Evolutionary conservation across 2,329 filamentous ascomycete genomes (phyloP).

Genomic region (Cercospora zeina): DNA sequence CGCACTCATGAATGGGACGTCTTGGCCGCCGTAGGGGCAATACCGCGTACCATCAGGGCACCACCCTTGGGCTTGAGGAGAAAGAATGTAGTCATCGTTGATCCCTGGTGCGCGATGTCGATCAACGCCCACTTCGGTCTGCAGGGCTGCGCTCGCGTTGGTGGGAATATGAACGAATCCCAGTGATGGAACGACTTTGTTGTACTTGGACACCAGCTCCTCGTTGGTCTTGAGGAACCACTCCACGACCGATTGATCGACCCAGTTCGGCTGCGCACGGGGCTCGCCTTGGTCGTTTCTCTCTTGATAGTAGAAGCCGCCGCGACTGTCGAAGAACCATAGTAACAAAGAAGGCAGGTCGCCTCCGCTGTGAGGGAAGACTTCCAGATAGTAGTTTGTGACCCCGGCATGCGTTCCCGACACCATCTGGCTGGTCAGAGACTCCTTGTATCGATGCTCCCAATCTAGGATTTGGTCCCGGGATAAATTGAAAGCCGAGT

Average conservation of each 20-base stretch:
- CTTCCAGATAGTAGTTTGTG: constrained; percentile 57
- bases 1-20: constrained; percentile 64
- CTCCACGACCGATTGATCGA: constrained; percentile 46
- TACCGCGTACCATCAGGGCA: constrained; percentile 42
- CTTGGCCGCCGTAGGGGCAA: constrained; percentile 49
- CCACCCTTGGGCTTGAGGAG: constrained; percentile 45
- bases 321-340: constrained; percentile 70
- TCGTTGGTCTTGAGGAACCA: constrained; percentile 48
- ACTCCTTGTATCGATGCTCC: constrained; percentile 43
- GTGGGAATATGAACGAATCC: constrained; percentile 59
- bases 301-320: constrained; percentile 57
- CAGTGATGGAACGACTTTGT: constrained; percentile 48
- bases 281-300: constrained; percentile 37
- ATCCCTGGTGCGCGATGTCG: constrained; percentile 49
- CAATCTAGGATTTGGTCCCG: constrained; percentile 46
- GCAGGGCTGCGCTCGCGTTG: constrained; percentile 46
- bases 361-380: constrained; percentile 51
- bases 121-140: constrained; percentile 46
- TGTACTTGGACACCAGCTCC: constrained; percentile 23
- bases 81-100: constrained; percentile 47
- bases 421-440: constrained; percentile 50
- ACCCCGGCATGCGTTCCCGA: constrained; percentile 44
- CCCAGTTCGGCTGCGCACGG: constrained; percentile 47
- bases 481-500: constrained; percentile 61
- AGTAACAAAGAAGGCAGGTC: constrained; percentile 53